Base-by-base conservation (phyloP, 768 basidiomycete species). In the Kwoniella dendrophila region DNA sequence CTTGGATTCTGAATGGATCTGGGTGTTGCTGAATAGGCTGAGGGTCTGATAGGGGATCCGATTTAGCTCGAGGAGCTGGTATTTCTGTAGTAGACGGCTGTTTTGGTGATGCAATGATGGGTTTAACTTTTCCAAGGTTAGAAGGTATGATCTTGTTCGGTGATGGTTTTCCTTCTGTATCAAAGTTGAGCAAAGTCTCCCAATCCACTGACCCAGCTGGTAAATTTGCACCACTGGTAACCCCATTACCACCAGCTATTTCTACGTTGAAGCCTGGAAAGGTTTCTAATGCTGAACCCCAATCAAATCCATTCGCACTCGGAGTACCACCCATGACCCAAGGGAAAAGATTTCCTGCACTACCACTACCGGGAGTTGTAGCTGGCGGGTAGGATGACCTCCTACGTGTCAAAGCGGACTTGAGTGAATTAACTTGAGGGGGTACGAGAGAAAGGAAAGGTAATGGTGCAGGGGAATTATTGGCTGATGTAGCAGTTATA, bases 361-460 rank as follows among this genome's bases (percentile, higher is more conserved):
- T 45, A 56, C 29, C 36, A 52, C 56, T 44, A 10, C 58, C 58
- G 7, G 66, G 57, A 4, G 54, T 59, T 11, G 38, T 52, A 2
- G 64, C 48, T n/a, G 72, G 72, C 12, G 69, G 69, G 41, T 55
- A 73, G 22, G 72, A 73, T 18, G 69, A 70, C 11, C 72, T 55
- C n/a, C 71, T 64, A 6, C 69, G 63, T 5, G 11, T 34, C 7
- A 73, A 54, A 10, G 22, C 20, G 11, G 29, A 47, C 12, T 60
- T 53, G 12, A 73, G 41, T 0, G 62, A 49, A n/a, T 60, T 36
- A 24, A 69, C 50, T 29, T 64, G 63, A 1, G 59, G 62, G 0
- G 69, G 59, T 6, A 41, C 49, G 11, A 62, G 66, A 12, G 63
- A 32, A 3, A 48, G 33, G 24, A 64, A 44, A 11, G 68, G 61